Evolutionary conservation across 192 early-diverging fungal species (phyloP).

Genomic region (Mortierella alpina): DNA sequence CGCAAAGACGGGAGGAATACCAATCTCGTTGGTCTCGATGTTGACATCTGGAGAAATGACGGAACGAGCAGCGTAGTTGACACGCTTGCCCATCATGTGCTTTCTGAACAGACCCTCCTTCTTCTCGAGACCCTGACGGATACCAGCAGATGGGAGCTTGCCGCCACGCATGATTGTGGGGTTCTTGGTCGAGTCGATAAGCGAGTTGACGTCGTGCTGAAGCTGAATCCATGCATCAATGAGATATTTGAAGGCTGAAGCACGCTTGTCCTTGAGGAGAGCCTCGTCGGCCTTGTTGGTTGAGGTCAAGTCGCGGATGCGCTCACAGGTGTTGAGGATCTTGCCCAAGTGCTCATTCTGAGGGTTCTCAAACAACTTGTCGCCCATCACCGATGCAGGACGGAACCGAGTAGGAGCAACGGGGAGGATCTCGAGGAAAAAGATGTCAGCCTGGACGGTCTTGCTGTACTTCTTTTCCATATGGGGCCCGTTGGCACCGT

Average conservation of each 20-base stretch:
- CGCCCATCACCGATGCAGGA: conserved; percentile 90
- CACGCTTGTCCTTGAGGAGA: conserved; percentile 29
- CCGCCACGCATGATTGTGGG: conserved; percentile 70
- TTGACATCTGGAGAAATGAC: conserved; percentile 99
- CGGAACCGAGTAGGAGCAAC: conserved; percentile 96
- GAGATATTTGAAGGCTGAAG: conserved; percentile 37
- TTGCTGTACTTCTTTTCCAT: conserved; percentile 52
- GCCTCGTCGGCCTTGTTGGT: conserved; percentile 31
- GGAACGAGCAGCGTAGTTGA: conserved; percentile 97
- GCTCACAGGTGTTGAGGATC: conserved; percentile 84
- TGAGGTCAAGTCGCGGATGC: conserved; percentile 67
- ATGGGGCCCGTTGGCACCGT: conserved; percentile 73
- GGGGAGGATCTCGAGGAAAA: conserved; percentile 92
- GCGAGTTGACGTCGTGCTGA: conserved; percentile 90
- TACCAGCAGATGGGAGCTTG: conserved; percentile 83
- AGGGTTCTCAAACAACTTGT: conserved; percentile 92
- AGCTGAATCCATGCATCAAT: conserved; percentile 81
- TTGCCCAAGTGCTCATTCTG: conserved; percentile 90
- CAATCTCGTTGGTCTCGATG: conserved; percentile 97
- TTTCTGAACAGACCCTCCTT: conserved; percentile 99
- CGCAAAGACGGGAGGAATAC: conserved; percentile 97
- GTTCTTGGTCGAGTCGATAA: conserved; percentile 94
- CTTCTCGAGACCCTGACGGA: conserved; percentile 97
- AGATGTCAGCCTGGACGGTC: conserved; percentile 78
- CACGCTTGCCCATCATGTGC: conserved; percentile 99